These are phyloP conservation scores for Racocetra persica DNA, from an alignment of 371 early-diverging fungal genomes.

Conservation along the genomic window DNA sequence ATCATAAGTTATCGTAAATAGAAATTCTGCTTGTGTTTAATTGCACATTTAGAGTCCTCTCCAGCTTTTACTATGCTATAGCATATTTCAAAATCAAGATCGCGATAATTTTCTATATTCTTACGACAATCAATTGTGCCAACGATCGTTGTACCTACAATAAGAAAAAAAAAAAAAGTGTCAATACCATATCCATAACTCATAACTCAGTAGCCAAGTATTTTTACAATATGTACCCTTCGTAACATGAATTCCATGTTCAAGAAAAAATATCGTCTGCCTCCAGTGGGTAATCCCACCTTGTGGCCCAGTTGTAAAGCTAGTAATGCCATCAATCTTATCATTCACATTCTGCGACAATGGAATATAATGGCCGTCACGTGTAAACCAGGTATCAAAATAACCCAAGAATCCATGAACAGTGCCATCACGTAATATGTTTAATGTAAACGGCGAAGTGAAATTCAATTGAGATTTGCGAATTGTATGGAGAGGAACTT, in stretches of 20 bases:
- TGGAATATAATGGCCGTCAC: constrained; percentile 52
- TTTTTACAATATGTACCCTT: constrained; percentile 47
- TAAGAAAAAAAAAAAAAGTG: not conserved
- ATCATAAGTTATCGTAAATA: constrained; percentile 29
- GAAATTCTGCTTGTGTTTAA: constrained; percentile 23
- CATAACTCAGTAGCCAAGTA: not conserved
- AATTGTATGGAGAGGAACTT: constrained; percentile 70
- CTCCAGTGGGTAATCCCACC: constrained; percentile 78
- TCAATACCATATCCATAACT: not conserved
- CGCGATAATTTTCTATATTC: constrained; percentile 62
- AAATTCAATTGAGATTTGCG: constrained; percentile 62
- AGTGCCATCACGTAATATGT: constrained; percentile 63
- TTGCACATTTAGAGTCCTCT: not conserved
- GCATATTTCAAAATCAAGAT: constrained; percentile 66
- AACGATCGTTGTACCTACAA: constrained; percentile 49
- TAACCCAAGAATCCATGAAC: constrained; percentile 82
- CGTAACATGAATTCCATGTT: constrained; percentile 55
- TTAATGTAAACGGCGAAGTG: constrained; percentile 65
- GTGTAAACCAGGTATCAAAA: constrained; percentile 85
- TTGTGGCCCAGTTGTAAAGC: constrained; percentile 77
- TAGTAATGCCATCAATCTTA: constrained; percentile 44
- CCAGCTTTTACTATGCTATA: constrained; percentile 47
- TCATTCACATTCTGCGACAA: constrained; percentile 48
- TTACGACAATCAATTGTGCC: constrained; percentile 69
- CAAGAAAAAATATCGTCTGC: constrained; percentile 67